Evolutionary conservation across 2,329 filamentous ascomycete species (phyloP), one percentile per base, ranked within the genome.

Genomic region (Claviceps sp.): DNA sequence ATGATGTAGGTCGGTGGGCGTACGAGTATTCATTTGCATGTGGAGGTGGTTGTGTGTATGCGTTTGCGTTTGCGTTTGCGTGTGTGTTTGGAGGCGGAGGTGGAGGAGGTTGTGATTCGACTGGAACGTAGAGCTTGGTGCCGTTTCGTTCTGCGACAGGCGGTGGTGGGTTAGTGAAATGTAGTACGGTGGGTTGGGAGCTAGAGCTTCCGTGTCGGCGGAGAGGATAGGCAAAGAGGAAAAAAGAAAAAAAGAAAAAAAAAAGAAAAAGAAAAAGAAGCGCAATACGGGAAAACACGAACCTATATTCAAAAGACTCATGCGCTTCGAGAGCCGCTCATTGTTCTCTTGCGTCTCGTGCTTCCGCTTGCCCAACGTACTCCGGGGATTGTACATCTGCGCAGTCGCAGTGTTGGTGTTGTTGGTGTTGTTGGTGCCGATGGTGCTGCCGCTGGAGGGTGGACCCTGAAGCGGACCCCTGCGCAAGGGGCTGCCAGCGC

Each of bases 241-340:
- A 4, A 11, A 34, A 9, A 11, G 29, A 34, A 34, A 20, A 20
- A 20, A 20, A 26, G 8, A 2, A 20, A 2, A 20, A 2, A 7
- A 26, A 26, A n/a, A n/a, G n/a, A n/a, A 26, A 26, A 2, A 20
- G 20, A 20, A 2, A 7, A 26, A 26, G 4, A 34, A 4, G 8
- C 26, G 26, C 26, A 4, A 29, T 9, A 9, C 3, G 29, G 3
- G 3, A 34, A 4, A 34, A 34, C 3, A 34, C 47, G 20, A 79
- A 93, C 88, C 86, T 57, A 96, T 71, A 64, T 90, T 89, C 51
- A 96, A 76, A 49, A 86, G 72, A 64, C 88, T 86, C 66, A 96
- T 76, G 57, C 85, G 79, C 72, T 96, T 96, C 46, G 85, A 85
- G 56, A 96, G 77, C 50, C 89, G 83, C 69, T 94, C 79, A 57